Percentiles rank a stretch among this genome's conserved stretches.
Evolutionary conservation across 768 basidiomycete species (phyloP).

Genomic region (Leccinum longicurvipes): DNA sequence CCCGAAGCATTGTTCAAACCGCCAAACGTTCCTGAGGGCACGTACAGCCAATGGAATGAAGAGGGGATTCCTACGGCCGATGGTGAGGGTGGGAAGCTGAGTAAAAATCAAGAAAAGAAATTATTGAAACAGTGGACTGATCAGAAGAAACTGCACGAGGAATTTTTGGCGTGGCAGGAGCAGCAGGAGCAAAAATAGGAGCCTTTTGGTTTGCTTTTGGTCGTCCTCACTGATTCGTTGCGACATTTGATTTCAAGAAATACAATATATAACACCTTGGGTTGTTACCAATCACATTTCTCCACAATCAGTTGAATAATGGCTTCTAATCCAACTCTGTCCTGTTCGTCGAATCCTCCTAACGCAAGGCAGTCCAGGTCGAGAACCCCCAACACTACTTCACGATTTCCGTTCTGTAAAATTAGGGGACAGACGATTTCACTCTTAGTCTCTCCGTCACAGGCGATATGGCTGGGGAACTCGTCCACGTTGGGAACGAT

Average conservation of each 20-base stretch:
- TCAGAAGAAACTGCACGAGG: slow-evolving; percentile 80
- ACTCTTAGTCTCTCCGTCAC: slow-evolving; percentile 86
- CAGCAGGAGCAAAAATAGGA: slow-evolving; percentile 15
- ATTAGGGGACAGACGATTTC: slow-evolving; percentile 86
- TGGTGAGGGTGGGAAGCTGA: slow-evolving; percentile 76
- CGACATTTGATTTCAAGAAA: neutral
- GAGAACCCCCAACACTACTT: slow-evolving; percentile 53
- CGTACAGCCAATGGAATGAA: slow-evolving; percentile 83
- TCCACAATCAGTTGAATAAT: slow-evolving; percentile 64
- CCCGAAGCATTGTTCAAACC: slow-evolving; percentile 83
- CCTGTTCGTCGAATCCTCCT: slow-evolving; percentile 72
- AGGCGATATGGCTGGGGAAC: slow-evolving; percentile 93
- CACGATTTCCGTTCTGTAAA: slow-evolving; percentile 30
- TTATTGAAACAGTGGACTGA: slow-evolving; percentile 64
- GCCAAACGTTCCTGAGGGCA: slow-evolving; percentile 67
- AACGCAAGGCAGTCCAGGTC: slow-evolving; percentile 83
- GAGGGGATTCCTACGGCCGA: slow-evolving; percentile 84
- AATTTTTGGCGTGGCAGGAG: slow-evolving; percentile 57
- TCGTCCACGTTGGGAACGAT: slow-evolving; percentile 75
- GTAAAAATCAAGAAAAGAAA: slow-evolving; percentile 79
- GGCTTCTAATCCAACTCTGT: slow-evolving; percentile 70
- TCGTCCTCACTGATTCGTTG: neutral
- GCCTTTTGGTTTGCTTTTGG: too few species aligned
- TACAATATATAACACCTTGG: slow-evolving; percentile 12
- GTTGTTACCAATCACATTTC: slow-evolving; percentile 59